Evolutionary conservation across 495 filamentous ascomycete genomes (phyloP), one percentile per base, ranked within the genome.

Genomic region (Thozetella sp.): DNA sequence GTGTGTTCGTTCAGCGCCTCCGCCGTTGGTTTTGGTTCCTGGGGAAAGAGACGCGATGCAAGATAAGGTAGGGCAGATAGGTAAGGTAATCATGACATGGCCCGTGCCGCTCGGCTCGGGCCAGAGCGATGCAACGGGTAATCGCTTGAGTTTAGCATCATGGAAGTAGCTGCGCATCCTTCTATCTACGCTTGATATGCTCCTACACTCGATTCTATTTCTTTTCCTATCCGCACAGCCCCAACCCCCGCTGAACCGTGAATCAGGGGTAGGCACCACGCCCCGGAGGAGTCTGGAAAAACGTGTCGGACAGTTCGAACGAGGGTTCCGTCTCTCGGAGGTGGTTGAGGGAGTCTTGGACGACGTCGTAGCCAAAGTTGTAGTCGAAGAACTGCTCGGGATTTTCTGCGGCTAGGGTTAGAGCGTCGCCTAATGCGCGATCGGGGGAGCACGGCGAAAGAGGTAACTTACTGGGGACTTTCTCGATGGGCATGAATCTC

Each of bases 401-500:
- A 15, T 37, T 37, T 37, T 37, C 30, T 37, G 15, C 30, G 15
- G 30, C 30, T n/a, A 37, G 6, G 30, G 6, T 37, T 6, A 15
- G 15, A 48, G n/a, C 20, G n/a, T 11, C 11, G 9, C 43, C 10
- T 10, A 48, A 48, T 48, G 17, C 30, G 30, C 43, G 3, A 48
- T n/a, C n/a, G n/a, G n/a, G n/a, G 43, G 4, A 48, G 20, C 43
- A 48, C 43, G 4, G 4, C 43, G 9, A 3, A 48, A 11, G 12
- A 11, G n/a, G n/a, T 19, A 15, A 11, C 43, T 48, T 48, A 48
- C 43, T 20, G 6, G 43, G n/a, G 43, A 48, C 10, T n/a, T 13
- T 20, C 4, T 48, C 43, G 9, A 67, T 58, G 11, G 43, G 43
- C 10, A 48, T 48, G 26, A 63, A 70, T 46, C 61, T 45, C 10